Evolutionary conservation across 495 filamentous ascomycete species (phyloP).

Genomic region (Aspergillus taichungensis): DNA sequence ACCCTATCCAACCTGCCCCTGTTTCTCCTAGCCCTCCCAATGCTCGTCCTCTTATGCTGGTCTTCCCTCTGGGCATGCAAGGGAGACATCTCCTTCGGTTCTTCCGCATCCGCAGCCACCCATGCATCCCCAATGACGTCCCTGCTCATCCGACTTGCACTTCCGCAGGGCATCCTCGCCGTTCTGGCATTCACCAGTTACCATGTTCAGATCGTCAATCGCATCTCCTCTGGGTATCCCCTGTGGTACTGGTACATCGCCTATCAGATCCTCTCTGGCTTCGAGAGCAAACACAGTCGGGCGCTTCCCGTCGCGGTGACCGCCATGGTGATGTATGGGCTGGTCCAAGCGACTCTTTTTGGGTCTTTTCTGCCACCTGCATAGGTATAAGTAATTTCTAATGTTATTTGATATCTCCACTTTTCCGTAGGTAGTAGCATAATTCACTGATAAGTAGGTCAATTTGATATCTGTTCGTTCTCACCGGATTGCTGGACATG

Average conservation of each 20-base stretch:
- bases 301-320: constrained; percentile 35
- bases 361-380: constrained; percentile 95
- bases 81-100: constrained; percentile 7
- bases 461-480: no score
- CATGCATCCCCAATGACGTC: constrained; percentile 32
- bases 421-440: no score
- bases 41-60: constrained; percentile 56
- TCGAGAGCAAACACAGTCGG: constrained; percentile 11
- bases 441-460: no score
- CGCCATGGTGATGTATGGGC: constrained; percentile 71
- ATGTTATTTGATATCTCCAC: background rate
- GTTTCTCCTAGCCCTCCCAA: constrained; percentile 74
- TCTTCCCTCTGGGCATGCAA: constrained; percentile 49
- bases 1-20: constrained; percentile 76
- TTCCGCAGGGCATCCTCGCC: constrained; percentile 64
- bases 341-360: constrained; percentile 75
- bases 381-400: constrained; percentile 20
- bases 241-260: constrained; percentile 82
- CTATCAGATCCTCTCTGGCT: constrained; percentile 21
- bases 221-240: constrained; percentile 81
- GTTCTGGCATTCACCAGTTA: constrained; percentile 65
- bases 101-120: constrained; percentile 1
- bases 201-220: constrained; percentile 88
- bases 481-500: no score
- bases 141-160: constrained; percentile 46